Evolutionary conservation across 345 rosid species (phyloP), one percentile per base, ranked within the genome.

Genomic region (Citrus mangshanensis): DNA sequence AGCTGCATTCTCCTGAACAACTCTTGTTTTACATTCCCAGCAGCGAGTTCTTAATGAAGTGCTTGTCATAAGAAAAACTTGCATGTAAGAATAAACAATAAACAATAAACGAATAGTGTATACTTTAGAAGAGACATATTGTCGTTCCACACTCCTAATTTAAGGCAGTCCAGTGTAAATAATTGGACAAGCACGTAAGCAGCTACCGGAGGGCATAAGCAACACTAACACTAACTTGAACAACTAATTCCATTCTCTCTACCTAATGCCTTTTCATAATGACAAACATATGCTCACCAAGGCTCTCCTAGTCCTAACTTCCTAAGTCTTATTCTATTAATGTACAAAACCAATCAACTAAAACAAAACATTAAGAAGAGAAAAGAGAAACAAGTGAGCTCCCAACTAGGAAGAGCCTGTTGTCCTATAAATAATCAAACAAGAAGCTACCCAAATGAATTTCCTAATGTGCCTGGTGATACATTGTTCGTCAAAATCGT

Each of bases 301-400:
- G 56, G 74, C 64, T 77, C 58, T 77, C 75, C 83, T 80, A 74
- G 35, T 75, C 46, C 78, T 64, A 32, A 32, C 71, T 72, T 76
- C 76, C 87, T 80, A 77, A 77, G 34, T 75, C 75, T 87, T 88
- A 82, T 81, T 86, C 63, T 46, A 77, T 70, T 77, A 82, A 85
- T 88, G 87, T 84, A 88, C 89, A 88, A 79, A 82, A 64, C 84
- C 82, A 84, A 85, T 82, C 71, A 46, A 77, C 80, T 13, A 58
- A 35, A 68, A 65, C 24, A 40, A 9, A 71, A 49, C 8, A 21
- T 18, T 14, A 54, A 21, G 25, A 37, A 3, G 37, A 58, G 73
- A 56, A 77, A 74, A 82, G 65, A 62, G 59, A 75, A 65, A 78
- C 79, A 69, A 67, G 74, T 65, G 55, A 78, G 70, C 82, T 77